phyloP scores from a whole-genome alignment of 2,329 filamentous ascomycete species.

The Paraphoma chrysanthemicola region DNA sequence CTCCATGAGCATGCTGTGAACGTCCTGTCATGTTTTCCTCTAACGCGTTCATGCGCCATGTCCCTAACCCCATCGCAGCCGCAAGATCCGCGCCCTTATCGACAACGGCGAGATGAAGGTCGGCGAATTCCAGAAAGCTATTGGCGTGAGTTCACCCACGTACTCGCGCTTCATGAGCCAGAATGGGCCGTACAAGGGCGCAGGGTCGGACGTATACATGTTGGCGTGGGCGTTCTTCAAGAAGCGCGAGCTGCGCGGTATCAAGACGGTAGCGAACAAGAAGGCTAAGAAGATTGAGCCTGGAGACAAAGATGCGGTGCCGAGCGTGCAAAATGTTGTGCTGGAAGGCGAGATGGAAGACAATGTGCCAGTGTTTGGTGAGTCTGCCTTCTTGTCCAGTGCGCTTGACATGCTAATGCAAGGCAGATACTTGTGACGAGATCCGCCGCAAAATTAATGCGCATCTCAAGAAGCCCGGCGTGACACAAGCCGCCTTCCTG shows the following conservation, averaged over 20 bases:
- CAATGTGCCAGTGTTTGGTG: constrained; percentile 57
- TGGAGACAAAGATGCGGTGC: constrained; percentile 15
- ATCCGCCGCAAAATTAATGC: constrained; percentile 64
- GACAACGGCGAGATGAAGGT: constrained; percentile 55
- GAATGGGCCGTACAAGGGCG: constrained; percentile 45
- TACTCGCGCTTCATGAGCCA: constrained; percentile 60
- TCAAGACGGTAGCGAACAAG: constrained; percentile 38
- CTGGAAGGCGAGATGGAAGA: constrained; percentile 58
- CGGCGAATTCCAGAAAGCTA: constrained; percentile 50
- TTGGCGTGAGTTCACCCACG: constrained; percentile 45
- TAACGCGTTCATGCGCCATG: neutral
- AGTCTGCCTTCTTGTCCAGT: neutral
- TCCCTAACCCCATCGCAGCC: constrained; percentile 8
- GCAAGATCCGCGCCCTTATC: constrained; percentile 53
- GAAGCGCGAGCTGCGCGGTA: constrained; percentile 57
- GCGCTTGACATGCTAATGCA: neutral
- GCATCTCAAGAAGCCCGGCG: constrained; percentile 54
- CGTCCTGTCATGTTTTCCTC: neutral
- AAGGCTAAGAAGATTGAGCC: constrained; percentile 20
- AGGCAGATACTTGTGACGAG: constrained; percentile 61
- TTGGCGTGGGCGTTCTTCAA: constrained; percentile 54
- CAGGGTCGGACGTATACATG: constrained; percentile 33
- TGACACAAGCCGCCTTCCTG: constrained; percentile 62
- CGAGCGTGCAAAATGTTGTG: constrained; percentile 47
- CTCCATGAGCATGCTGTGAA: too few species aligned